These are phyloP conservation scores for Lipomyces mesembrius DNA, from an alignment of 805 yeast species.

Conservation along the genomic window DNA sequence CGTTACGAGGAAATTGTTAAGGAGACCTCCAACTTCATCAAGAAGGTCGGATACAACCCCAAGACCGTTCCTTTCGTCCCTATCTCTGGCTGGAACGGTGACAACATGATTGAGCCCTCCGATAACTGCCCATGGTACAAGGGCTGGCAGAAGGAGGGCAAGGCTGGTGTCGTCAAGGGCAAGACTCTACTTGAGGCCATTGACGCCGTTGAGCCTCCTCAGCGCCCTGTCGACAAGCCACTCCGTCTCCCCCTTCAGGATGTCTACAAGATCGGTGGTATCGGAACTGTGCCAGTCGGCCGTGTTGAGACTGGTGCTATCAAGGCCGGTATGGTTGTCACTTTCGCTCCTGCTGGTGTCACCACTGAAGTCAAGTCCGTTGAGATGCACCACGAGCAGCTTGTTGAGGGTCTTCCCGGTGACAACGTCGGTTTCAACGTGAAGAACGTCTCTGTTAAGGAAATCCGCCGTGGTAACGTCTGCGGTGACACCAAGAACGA, in stretches of 20 bases:
- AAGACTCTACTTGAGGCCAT: slow-evolving; percentile 84
- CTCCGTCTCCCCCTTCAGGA: slow-evolving; percentile 89
- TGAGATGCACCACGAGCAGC: slow-evolving; percentile 84
- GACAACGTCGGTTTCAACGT: slow-evolving; percentile 91
- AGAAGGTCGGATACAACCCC: slow-evolving; percentile 84
- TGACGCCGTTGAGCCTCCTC: slow-evolving; percentile 79
- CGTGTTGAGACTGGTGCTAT: slow-evolving; percentile 92
- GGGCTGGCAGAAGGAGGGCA: slow-evolving; percentile 83
- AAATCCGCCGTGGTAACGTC: slow-evolving; percentile 91
- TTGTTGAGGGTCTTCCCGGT: slow-evolving; percentile 83
- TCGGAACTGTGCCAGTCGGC: slow-evolving; percentile 91
- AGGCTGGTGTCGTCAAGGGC: slow-evolving; percentile 72
- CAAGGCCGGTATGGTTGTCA: slow-evolving; percentile 88
- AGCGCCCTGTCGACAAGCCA: slow-evolving; percentile 83
- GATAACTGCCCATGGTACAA: slow-evolving; percentile 85
- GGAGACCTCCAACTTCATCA: slow-evolving; percentile 79
- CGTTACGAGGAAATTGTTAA: slow-evolving; percentile 78
- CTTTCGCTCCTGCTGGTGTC: slow-evolving; percentile 89
- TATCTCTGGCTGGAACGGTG: slow-evolving; percentile 92
- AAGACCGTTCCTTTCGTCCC: slow-evolving; percentile 86
- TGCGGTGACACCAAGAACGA: slow-evolving; percentile 89
- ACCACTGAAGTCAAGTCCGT: slow-evolving; percentile 90
- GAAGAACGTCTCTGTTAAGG: slow-evolving; percentile 87
- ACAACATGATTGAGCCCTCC: slow-evolving; percentile 86
- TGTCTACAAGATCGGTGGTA: slow-evolving; percentile 92